A percentile compares a stretch with the other conserved stretches of the same genome.
Conservation (phyloP, 768 basidiomycete species). For the Suillus luteus region DNA sequence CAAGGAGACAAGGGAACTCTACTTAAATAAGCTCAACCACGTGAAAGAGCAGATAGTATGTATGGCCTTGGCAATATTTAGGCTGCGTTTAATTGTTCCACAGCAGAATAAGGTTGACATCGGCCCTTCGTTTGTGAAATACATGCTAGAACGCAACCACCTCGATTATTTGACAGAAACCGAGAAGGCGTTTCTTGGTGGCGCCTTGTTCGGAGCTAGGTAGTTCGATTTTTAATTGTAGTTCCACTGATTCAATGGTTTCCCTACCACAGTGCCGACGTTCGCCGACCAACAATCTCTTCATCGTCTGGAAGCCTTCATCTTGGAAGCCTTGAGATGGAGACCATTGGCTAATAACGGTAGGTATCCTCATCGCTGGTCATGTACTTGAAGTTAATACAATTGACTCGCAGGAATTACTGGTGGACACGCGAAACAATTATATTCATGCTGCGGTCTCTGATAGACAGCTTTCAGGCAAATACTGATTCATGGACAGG, state of each 20-base stretch:
- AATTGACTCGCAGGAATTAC: neutral
- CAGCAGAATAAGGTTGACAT: conserved; percentile 2
- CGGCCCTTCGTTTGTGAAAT: conserved; percentile 45
- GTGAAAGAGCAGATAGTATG: conserved; percentile 46
- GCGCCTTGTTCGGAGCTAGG: conserved; percentile 56
- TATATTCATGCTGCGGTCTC: too few species aligned
- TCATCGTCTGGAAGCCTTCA: conserved; percentile 13
- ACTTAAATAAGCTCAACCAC: conserved; percentile 46
- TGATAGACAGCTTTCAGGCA: too few species aligned
- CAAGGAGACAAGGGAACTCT: conserved; percentile 48
- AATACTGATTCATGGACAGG: too few species aligned
- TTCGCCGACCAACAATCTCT: conserved; percentile 32
- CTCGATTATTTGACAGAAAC: conserved; percentile 49
- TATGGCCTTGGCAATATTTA: neutral
- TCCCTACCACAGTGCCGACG: conserved; percentile 27
- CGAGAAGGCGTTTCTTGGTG: conserved; percentile 58
- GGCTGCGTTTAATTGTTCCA: neutral
- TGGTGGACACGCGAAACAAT: neutral
- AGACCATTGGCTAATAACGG: conserved; percentile 27
- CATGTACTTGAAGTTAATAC: neutral
- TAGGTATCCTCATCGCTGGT: neutral
- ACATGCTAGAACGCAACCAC: conserved; percentile 49
- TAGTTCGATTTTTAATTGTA: conserved; percentile 10
- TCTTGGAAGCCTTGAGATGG: conserved; percentile 34
- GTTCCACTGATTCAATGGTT: neutral